Evolutionary conservation across 345 rosid genomes (phyloP).

Genomic region (Gossypium mustelinum): DNA sequence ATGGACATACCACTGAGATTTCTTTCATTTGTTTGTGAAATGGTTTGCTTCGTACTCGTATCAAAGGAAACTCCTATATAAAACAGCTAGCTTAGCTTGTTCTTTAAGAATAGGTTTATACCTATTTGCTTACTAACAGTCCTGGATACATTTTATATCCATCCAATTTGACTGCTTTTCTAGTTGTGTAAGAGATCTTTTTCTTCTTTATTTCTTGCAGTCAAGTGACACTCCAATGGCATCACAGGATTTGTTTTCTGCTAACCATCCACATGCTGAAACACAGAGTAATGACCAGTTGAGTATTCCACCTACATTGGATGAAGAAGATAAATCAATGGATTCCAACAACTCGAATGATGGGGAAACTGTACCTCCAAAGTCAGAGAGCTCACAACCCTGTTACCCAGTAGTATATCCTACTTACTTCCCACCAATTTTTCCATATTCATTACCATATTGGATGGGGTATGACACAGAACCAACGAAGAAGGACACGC

Average conservation of each 20-base stretch:
- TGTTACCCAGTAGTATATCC: conserved; percentile 64
- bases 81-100: neutral
- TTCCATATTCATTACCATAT: conserved; percentile 62
- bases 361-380: conserved; percentile 47
- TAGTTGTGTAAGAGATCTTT: neutral
- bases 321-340: conserved; percentile 93
- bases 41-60: neutral
- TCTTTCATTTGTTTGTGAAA: neutral
- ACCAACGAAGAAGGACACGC: conserved; percentile 39
- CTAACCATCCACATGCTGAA: conserved; percentile 38
- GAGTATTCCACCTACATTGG: conserved; percentile 53
- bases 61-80: neutral
- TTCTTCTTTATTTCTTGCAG: conserved; percentile 37
- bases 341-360: conserved; percentile 84
- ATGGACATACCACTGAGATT: neutral
- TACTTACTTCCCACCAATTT: conserved; percentile 63
- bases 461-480: conserved; percentile 64
- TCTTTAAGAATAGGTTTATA: neutral
- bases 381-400: conserved; percentile 43
- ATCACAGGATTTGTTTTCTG: conserved; percentile 53
- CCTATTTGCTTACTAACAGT: neutral
- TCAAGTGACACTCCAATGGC: conserved; percentile 47
- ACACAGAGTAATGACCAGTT: conserved; percentile 38
- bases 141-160: neutral
- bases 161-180: neutral